phyloP scores from a whole-genome alignment of 2,329 filamentous ascomycete genomes.

The Hymenoscyphus scutula region DNA sequence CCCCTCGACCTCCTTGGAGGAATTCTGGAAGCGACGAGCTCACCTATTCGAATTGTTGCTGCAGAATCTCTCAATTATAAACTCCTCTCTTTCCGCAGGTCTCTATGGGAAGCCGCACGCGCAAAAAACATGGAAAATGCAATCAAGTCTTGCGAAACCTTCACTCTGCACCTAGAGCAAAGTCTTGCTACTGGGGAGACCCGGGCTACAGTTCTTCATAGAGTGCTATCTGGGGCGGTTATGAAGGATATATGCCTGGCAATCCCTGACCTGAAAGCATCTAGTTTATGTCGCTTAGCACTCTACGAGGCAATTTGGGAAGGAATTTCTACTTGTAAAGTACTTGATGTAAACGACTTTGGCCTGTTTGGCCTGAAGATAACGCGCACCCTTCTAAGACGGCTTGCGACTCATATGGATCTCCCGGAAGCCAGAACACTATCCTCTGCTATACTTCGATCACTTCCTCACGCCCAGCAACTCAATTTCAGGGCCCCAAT shows the following conservation, averaged over 20 bases:
- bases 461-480: conserved; percentile 23
- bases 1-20: not conserved
- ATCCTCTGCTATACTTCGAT: conserved; percentile 22
- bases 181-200: conserved; percentile 27
- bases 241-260: conserved; percentile 14
- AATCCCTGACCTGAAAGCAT: conserved; percentile 7
- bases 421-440: conserved; percentile 21
- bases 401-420: conserved; percentile 22
- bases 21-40: not conserved
- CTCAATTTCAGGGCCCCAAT: conserved; percentile 10
- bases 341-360: conserved; percentile 24
- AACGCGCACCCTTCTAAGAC: conserved; percentile 19
- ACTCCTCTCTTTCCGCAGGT: not conserved
- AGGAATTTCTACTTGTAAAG: conserved; percentile 27
- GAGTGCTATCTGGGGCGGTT: conserved; percentile 17
- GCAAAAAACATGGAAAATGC: not conserved
- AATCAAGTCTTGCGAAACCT: conserved; percentile 17
- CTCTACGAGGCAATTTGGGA: conserved; percentile 31
- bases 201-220: conserved; percentile 16
- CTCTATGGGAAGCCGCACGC: not conserved
- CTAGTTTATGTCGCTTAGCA: conserved; percentile 13
- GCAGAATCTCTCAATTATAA: not conserved
- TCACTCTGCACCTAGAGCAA: conserved; percentile 27
- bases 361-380: conserved; percentile 15
- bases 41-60: not conserved